These are phyloP conservation scores for Pholiota microspora DNA, from an alignment of 768 basidiomycete species.

Conservation along the genomic window DNA sequence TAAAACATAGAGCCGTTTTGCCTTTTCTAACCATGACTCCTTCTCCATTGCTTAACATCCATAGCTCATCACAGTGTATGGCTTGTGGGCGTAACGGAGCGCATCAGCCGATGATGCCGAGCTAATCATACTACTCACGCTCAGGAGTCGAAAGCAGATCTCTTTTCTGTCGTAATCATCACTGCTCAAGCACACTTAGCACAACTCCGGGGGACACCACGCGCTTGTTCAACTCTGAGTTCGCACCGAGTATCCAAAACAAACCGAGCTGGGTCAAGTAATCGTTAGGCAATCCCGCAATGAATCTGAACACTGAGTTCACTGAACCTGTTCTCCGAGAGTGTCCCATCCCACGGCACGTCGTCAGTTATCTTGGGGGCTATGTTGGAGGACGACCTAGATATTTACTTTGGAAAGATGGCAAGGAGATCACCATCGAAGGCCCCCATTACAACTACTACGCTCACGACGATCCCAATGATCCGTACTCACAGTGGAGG, in stretches of 20 bases:
- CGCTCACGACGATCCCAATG: not conserved
- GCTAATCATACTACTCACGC: not conserved
- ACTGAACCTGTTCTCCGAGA: not conserved
- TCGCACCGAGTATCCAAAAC: too few species aligned
- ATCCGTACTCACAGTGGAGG: not conserved
- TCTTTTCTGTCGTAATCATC: too few species aligned
- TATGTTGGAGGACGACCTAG: constrained; percentile 3
- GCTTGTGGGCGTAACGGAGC: not conserved
- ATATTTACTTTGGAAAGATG: constrained; percentile 13
- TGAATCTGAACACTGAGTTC: not conserved
- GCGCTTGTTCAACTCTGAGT: too few species aligned
- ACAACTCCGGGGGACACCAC: too few species aligned
- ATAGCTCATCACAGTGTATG: not conserved
- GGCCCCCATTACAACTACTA: not conserved
- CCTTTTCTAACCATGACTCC: not conserved
- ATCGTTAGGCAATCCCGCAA: not conserved
- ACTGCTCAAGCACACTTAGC: too few species aligned
- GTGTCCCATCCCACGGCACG: not conserved
- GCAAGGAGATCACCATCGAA: constrained; percentile 12
- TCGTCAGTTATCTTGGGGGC: constrained; percentile 13
- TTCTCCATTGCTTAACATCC: not conserved
- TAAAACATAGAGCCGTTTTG: too few species aligned
- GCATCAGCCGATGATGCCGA: not conserved
- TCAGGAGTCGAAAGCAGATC: too few species aligned
- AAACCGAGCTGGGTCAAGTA: not conserved